Evolutionary conservation across 805 yeast genomes (phyloP), one percentile per base, ranked within the genome.

Genomic region (Candida caryicola): DNA sequence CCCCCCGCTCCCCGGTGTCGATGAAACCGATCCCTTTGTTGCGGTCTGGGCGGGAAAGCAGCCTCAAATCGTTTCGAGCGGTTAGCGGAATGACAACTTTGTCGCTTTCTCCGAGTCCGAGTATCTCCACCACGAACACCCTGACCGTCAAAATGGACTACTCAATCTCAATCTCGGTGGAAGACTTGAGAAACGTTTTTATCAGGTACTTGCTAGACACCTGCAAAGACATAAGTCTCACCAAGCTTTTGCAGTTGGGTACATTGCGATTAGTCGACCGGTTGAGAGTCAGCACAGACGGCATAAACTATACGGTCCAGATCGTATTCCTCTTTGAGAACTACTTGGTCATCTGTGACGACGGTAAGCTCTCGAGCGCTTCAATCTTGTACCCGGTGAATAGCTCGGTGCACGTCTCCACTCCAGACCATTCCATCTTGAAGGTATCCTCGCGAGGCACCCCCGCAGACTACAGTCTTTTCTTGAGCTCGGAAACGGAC

Each of bases 201-300:
- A 47, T 69, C 12, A 50, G 52, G 36, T 51, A 52, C 30, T 50
- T 69, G 37, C 33, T 67, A 4, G 50, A 50, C 4, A 44, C 41
- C 17, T 55, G 59, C 39, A 35, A 51, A 3, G 39, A 40, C 3
- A 44, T 66, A 17, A 55, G 45, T 31, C 48, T 62, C 18, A 51
- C 57, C 14, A 45, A 48, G 5, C 44, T 67, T 23, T 52, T 59
- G 7, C 49, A 54, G 13, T 48, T 67, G 21, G 74, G 74, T 2
- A 41, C 50, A 2, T 52, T 69, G 31, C 49, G 73, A 17, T 43
- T 69, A 16, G 71, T 60, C 4, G 74, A 69, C 47, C 43, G 41
- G 9, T 48, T 69, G 7, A 38, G 43, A 4, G 61, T 64, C 2
- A 52, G 59, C 17, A 37, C 41, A 14, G 47, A 47, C 23, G 49